Evolutionary conservation across 2,329 filamentous ascomycete genomes (phyloP), one percentile per base, ranked within the genome.

Genomic region (Alternaria atra): DNA sequence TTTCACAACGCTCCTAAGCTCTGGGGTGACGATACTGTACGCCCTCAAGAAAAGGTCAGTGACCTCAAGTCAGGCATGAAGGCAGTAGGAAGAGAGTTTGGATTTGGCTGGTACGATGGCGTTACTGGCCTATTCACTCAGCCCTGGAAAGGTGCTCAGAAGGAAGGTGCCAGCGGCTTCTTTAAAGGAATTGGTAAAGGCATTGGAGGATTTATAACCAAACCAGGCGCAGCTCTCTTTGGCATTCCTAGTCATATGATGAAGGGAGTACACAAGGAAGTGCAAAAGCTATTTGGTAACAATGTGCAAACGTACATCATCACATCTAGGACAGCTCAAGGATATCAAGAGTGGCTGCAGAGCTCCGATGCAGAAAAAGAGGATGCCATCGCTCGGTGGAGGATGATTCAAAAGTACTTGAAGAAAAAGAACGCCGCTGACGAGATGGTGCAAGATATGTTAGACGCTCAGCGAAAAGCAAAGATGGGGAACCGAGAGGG

Each of bases 181-280:
- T 42, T 66, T 23, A 73, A 73, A 52, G 70, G 72, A 2, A 43
- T 73, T 2, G 71, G 72, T 2, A 72, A 71, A 53, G 72, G 70
- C 0, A 52, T 76, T 27, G 70, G 55, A 34, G 73, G 74, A 0
- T 64, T 74, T 12, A 15, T 66, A 27, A 40, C 58, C 42, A 76
- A 75, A 52, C 64, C 67, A n/a, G 58, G 60, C 17, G 69, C 68
- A 30, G 68, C 61, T 27, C 42, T 46, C 5, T 34, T 68, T 30
- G 64, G 65, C 23, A 63, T 70, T n/a, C 53, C 64, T 29, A 58
- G 65, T 42, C 51, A 69, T 43, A 62, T 60, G 17, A 60, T 69
- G 63, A 54, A 68, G 37, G 65, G 65, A 3, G 61, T 68, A 15
- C 55, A 56, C 39, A 68, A 67, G 52, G 63, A 71, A 52, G 58